Percentiles rank a stretch among this genome's conserved stretches.
These are phyloP conservation scores for Telopea speciosissima DNA, from an alignment of 177 flowering plant genomes.

Conservation along the genomic window DNA sequence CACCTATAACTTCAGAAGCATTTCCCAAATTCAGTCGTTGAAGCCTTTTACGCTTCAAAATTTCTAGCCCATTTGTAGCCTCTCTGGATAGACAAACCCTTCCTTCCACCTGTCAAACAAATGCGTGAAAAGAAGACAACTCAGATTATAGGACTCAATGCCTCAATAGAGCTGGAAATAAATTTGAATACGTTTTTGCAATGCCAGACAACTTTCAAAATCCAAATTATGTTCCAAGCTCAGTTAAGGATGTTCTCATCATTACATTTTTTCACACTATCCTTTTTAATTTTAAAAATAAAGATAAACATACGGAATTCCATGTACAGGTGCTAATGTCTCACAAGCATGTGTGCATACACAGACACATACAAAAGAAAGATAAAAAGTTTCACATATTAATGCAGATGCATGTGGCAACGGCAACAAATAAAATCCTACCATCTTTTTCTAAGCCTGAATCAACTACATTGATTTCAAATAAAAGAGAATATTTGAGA, in stretches of 20 bases:
- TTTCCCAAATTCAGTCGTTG: constrained; percentile 46
- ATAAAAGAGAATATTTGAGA: too few species aligned
- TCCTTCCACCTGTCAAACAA: constrained; percentile 63
- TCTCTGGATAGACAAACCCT: constrained; percentile 60
- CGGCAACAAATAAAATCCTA: not conserved
- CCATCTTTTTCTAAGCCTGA: not conserved
- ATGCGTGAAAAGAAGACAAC: not conserved
- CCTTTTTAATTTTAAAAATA: too few species aligned
- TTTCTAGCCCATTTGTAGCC: constrained; percentile 53
- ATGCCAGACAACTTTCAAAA: too few species aligned
- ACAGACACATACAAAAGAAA: not conserved
- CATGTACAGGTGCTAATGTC: too few species aligned
- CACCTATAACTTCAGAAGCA: constrained; percentile 26
- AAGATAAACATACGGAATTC: too few species aligned
- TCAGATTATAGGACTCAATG: not conserved
- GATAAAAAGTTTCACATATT: too few species aligned
- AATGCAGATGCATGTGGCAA: too few species aligned
- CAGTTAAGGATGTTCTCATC: too few species aligned
- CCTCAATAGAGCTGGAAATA: not conserved
- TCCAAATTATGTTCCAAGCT: too few species aligned
- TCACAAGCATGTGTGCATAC: too few species aligned
- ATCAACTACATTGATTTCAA: not conserved
- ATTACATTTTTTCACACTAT: too few species aligned
- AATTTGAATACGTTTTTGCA: too few species aligned
- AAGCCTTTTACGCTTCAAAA: constrained; percentile 69